These are phyloP conservation scores for Gymnopilus dilepis DNA, from an alignment of 768 basidiomycete species.

Conservation along the genomic window DNA sequence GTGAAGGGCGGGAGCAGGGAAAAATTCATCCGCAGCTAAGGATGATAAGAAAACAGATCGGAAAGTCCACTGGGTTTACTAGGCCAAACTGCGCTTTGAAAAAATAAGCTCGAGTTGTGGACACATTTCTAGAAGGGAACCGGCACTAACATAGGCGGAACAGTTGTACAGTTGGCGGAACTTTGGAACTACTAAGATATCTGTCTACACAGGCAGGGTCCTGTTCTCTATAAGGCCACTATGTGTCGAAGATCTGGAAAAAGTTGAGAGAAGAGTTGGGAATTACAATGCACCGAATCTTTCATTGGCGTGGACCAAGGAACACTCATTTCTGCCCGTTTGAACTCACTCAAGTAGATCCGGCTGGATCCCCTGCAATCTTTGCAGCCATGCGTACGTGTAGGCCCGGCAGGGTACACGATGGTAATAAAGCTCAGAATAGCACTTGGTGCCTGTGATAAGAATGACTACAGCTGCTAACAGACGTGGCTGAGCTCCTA, in stretches of 20 bases:
- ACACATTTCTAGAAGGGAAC: neutral
- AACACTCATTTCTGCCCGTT: no score
- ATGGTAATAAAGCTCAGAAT: neutral
- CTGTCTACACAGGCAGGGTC: no score
- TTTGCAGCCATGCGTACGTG: neutral
- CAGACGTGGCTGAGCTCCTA: neutral
- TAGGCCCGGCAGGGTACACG: neutral
- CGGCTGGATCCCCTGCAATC: neutral
- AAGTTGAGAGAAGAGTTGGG: neutral
- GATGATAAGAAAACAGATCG: neutral
- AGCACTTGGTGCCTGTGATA: neutral
- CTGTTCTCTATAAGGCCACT: no score
- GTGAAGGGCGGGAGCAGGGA: neutral
- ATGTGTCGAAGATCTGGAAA: neutral
- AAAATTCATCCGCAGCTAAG: neutral
- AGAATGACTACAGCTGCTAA: neutral
- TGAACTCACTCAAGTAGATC: neutral
- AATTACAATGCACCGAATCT: neutral
- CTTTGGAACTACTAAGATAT: no score
- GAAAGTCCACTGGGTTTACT: no score
- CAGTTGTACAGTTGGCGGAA: neutral
- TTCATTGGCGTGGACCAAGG: neutral
- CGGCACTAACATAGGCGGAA: neutral
- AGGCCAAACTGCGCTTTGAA: slow-evolving; percentile 13
- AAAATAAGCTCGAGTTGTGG: slow-evolving; percentile 18